A percentile compares a stretch with the other conserved stretches of the same genome.
These are phyloP conservation scores for Acorus calamus DNA, from an alignment of 106 monocot genomes.

Conservation along the genomic window DNA sequence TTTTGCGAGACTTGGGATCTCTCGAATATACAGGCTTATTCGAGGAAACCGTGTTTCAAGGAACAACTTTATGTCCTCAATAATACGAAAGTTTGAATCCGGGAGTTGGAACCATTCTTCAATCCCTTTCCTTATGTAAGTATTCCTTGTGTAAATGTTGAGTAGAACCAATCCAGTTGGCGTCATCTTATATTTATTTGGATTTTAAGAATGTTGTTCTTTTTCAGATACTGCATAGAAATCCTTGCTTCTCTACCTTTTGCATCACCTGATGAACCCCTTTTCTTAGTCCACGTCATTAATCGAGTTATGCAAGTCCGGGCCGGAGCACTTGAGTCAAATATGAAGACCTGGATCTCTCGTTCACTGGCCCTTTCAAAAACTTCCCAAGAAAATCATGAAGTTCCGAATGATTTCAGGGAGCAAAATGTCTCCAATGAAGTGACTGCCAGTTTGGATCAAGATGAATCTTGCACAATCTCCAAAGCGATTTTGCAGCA, in stretches of 20 bases:
- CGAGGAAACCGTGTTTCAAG: constrained; percentile 77
- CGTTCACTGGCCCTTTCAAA: constrained; percentile 22
- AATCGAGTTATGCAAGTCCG: constrained; percentile 83
- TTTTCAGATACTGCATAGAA: constrained; percentile 79
- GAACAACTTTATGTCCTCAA: constrained; percentile 95
- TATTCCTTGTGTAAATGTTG: background rate
- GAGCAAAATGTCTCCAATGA: constrained; percentile 6
- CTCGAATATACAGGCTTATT: constrained; percentile 87
- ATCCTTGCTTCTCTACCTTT: constrained; percentile 91
- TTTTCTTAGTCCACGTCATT: constrained; percentile 94
- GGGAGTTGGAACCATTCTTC: constrained; percentile 47
- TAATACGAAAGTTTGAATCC: constrained; percentile 88
- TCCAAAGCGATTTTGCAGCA: constrained; percentile 41
- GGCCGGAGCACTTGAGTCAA: constrained; percentile 79
- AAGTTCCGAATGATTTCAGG: constrained; percentile 6
- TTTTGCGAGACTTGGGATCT: constrained; percentile 77
- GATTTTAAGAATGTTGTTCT: background rate
- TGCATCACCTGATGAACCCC: constrained; percentile 79
- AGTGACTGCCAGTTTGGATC: background rate
- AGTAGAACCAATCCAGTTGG: too few relatives aligned
- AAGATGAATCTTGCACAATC: constrained; percentile 20
- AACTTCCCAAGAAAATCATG: constrained; percentile 11
- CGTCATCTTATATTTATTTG: background rate
- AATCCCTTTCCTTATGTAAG: constrained; percentile 85
- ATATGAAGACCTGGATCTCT: constrained; percentile 86